Evolutionary conservation across 805 yeast species (phyloP).

Genomic region (Starmerella sp.): DNA sequence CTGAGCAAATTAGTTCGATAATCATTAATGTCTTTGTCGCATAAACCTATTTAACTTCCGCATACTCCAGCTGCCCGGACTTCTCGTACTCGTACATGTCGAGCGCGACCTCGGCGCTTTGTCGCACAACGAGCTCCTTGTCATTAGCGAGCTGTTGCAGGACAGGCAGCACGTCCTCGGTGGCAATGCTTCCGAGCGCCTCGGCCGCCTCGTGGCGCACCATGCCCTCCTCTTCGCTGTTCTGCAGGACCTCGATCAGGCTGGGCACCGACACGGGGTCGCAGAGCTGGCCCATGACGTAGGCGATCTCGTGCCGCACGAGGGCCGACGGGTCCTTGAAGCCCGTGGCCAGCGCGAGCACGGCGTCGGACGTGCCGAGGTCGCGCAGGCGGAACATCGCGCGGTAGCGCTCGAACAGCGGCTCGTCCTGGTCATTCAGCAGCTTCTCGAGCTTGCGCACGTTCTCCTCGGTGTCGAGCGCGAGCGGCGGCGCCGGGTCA

Average conservation of each 20-base stretch:
- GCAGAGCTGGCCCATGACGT: conserved; percentile 94
- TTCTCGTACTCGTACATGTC: conserved; percentile 97
- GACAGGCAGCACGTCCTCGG: conserved; percentile 88
- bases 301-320: conserved; percentile 95
- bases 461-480: conserved; percentile 45
- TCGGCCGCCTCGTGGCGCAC: conserved; percentile 99
- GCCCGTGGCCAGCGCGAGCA: conserved; percentile 82
- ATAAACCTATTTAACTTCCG: conserved; percentile 28
- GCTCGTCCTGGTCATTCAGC: conserved; percentile 62
- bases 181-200: conserved; percentile 93
- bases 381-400: conserved; percentile 98
- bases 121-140: conserved; percentile 82
- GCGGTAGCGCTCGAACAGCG: conserved; percentile 88
- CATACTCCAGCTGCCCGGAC: conserved; percentile 70
- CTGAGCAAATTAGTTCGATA: conserved; percentile 26
- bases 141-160: conserved; percentile 70
- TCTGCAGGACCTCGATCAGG: conserved; percentile 66
- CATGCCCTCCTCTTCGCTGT: conserved; percentile 85
- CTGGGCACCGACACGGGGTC: conserved; percentile 88
- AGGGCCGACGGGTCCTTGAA: conserved; percentile 84
- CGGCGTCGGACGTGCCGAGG: conserved; percentile 85
- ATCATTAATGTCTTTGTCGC: conserved; percentile 1
- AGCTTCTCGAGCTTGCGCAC: conserved; percentile 54
- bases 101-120: conserved; percentile 90
- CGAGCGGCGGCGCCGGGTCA: conserved; percentile 97